Conservation (phyloP, 805 yeast genomes). For the Maudiozyma serrabonitensis region DNA sequence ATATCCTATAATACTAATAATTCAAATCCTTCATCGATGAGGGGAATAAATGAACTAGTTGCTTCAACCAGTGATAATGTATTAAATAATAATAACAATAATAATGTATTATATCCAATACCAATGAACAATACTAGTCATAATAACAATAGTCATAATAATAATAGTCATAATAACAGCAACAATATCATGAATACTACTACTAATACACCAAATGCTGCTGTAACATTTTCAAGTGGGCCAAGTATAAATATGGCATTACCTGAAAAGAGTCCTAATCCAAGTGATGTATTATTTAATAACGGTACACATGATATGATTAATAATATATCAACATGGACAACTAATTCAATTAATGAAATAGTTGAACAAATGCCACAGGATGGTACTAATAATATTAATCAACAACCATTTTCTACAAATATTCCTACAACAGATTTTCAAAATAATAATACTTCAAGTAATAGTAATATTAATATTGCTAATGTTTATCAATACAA, state of each 20-base stretch:
- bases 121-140: neutral
- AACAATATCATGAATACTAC: neutral
- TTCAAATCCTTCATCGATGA: neutral
- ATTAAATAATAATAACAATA: neutral
- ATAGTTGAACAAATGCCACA: conserved; percentile 8
- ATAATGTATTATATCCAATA: neutral
- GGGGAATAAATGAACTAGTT: neutral
- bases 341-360: conserved; percentile 27
- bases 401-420: neutral
- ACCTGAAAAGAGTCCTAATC: neutral
- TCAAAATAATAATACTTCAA: neutral
- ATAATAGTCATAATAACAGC: neutral
- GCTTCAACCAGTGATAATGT: neutral
- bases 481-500: too few species aligned
- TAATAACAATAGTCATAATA: neutral
- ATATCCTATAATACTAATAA: neutral
- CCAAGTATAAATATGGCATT: neutral
- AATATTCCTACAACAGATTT: neutral
- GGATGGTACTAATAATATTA: neutral
- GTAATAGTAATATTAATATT: neutral
- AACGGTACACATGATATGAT: conserved; percentile 49
- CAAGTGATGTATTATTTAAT: conserved; percentile 18
- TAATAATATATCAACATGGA: conserved; percentile 52
- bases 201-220: neutral
- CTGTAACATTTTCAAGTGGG: neutral